Evolutionary conservation across 495 filamentous ascomycete genomes (phyloP).

Genomic region (Talaromyces liani): DNA sequence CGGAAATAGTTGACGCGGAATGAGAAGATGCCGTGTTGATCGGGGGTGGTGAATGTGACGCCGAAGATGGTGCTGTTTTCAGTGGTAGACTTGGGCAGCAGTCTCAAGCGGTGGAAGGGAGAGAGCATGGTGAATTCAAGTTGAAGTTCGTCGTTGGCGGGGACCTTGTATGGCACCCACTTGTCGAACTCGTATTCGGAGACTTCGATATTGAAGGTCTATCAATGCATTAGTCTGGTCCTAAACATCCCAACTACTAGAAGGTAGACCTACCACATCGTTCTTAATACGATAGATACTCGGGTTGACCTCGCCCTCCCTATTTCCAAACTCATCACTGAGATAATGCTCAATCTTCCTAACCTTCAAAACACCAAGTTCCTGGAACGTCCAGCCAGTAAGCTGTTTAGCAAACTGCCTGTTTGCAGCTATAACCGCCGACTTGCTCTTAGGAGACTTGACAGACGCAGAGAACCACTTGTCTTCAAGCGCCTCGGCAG

Average conservation of each 20-base stretch:
- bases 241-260: constrained; percentile 8
- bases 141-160: constrained; percentile 65
- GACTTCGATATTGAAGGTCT: constrained; percentile 84
- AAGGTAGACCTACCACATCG: constrained; percentile 66
- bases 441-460: constrained; percentile 44
- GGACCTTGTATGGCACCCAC: constrained; percentile 66
- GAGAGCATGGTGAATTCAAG: constrained; percentile 99
- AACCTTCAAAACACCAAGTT: constrained; percentile 82
- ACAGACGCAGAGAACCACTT: constrained; percentile 84
- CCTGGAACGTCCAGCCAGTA: constrained; percentile 87
- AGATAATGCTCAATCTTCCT: constrained; percentile 77
- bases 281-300: constrained; percentile 94
- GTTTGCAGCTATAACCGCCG: constrained; percentile 63
- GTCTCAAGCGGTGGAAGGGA: constrained; percentile 87
- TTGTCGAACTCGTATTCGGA: constrained; percentile 71
- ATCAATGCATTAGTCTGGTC: constrained; percentile 17
- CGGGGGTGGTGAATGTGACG: constrained; percentile 71
- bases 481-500: constrained; percentile 78
- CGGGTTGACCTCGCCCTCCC: constrained; percentile 57
- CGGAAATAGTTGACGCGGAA: constrained; percentile 95
- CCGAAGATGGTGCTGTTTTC: constrained; percentile 66
- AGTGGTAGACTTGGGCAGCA: constrained; percentile 51
- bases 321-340: constrained; percentile 32
- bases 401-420: constrained; percentile 77
- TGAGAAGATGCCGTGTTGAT: constrained; percentile 97